Base-by-base conservation (phyloP, 768 basidiomycete genomes). In the Agaricus blazei region DNA sequence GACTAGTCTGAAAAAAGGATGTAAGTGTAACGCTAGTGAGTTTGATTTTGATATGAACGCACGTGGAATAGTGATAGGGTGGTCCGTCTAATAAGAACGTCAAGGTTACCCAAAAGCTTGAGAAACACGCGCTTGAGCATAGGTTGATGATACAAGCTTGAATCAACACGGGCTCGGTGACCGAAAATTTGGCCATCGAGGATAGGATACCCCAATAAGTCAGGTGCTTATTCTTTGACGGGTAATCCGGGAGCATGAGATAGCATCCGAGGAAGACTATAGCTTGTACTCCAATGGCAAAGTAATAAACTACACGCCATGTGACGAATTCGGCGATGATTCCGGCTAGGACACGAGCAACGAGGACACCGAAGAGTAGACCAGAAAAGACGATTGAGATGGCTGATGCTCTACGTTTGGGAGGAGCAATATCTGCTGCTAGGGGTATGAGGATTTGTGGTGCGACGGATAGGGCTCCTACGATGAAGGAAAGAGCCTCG, bases 401-500 rank as follows among this genome's bases (percentile, higher is more conserved):
- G 0, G 91, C 87, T 4, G 84, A 76, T 0, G 87, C 92, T 27
- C 91, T 81, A 23, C 80, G 78, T 47, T 84, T 76, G 1, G 85
- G 81, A 0, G 88, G 83, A 0, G 91, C 91, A 27, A 95, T 79
- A 68, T 96, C 93, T 1, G 84, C 93, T 0, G 90, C 88, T 41
- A 87, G 75, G 3, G 79, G 79, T 63, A 92, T 81, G 54, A 96
- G 82, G 56, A 94, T 83, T 67, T 90, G 87, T 0, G 88, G 84
- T 0, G 83, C 82, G 46, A 91, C 88, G n/a, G 83, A 84, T 26
- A 79, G 70, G 11, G 81, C 70, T 2, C 92, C 90, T 28, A 89
- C 75, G 34, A 93, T 68, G 71, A 85, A 94, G 12, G 80, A 83
- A 4, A 94, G 68, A 0, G 68, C 73, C 59, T 90, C 82, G 62